These are phyloP conservation scores for Nothophytophthora sp. DNA, from an alignment of 352 stramenopile genomes.

Conservation along the genomic window DNA sequence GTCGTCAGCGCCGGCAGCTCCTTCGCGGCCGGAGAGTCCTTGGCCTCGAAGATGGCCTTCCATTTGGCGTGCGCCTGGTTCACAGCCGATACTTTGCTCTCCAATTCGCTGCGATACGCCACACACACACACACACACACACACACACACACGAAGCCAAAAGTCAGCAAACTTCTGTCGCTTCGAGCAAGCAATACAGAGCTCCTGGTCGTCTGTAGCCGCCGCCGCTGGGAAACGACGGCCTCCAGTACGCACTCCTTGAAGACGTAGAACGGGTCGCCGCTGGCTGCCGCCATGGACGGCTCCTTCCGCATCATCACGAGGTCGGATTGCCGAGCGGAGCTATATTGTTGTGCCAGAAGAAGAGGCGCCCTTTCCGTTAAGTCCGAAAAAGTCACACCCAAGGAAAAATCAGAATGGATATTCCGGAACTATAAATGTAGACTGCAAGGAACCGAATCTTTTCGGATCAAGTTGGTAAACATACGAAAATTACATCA, in stretches of 20 bases:
- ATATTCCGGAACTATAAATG: slow-evolving; percentile 5
- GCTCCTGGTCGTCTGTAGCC: no score
- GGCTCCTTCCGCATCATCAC: slow-evolving; percentile 26
- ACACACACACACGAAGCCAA: slow-evolving; percentile 5
- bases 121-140: slow-evolving; percentile 1
- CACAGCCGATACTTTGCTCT: slow-evolving; percentile 76
- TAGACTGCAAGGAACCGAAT: not conserved
- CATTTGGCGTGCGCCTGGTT: slow-evolving; percentile 71
- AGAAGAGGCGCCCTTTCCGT: slow-evolving; percentile 6
- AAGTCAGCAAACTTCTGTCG: no score
- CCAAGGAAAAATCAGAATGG: not conserved
- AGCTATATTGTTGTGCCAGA: no score
- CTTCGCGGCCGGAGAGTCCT: slow-evolving; percentile 41
- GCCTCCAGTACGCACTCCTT: slow-evolving; percentile 64
- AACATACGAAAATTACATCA: no score
- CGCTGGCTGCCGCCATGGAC: slow-evolving; percentile 42
- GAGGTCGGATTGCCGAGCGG: not conserved
- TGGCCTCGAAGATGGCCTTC: slow-evolving; percentile 53
- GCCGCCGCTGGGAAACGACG: no score
- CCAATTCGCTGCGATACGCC: slow-evolving; percentile 50
- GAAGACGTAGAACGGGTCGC: slow-evolving; percentile 84
- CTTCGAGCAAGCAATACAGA: no score
- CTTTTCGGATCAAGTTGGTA: slow-evolving; percentile 3
- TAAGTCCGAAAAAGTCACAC: slow-evolving; percentile 21
- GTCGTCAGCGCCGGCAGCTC: slow-evolving; percentile 59